These are phyloP conservation scores for Dentiscutata heterogama DNA, from an alignment of 371 early-diverging fungal genomes.

Conservation along the genomic window DNA sequence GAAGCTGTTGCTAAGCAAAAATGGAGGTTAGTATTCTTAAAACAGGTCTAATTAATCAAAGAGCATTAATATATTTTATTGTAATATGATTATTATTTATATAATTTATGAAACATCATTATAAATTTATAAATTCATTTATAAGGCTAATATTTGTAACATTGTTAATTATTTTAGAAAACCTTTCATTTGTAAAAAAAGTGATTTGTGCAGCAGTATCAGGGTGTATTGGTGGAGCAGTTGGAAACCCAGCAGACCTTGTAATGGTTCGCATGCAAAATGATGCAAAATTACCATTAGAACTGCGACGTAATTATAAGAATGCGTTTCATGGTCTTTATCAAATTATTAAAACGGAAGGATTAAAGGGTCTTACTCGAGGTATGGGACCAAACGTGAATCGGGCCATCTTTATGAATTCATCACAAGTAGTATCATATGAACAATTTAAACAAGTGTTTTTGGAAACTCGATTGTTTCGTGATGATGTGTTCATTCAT, in stretches of 20 bases:
- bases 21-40: constrained; percentile 60
- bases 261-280: constrained; percentile 89
- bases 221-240: constrained; percentile 82
- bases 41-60: background rate
- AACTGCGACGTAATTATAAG: constrained; percentile 76
- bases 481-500: constrained; percentile 76
- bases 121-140: too few relatives aligned
- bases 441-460: constrained; percentile 76
- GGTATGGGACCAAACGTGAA: constrained; percentile 81
- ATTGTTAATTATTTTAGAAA: constrained; percentile 48
- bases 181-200: constrained; percentile 66
- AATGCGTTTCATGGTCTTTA: constrained; percentile 81
- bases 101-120: too few relatives aligned
- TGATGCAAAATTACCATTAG: constrained; percentile 77
- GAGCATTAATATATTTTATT: too few relatives aligned
- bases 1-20: constrained; percentile 61
- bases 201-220: constrained; percentile 73
- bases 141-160: too few relatives aligned
- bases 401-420: constrained; percentile 83
- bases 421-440: constrained; percentile 79
- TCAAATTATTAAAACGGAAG: constrained; percentile 76
- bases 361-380: constrained; percentile 68
- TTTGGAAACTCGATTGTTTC: constrained; percentile 65
- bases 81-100: too few relatives aligned
- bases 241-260: constrained; percentile 88